Percentiles rank a stretch among this genome's conserved stretches.
These are phyloP conservation scores for Nicotiana undulata DNA, from an alignment of 257 asterid genomes.

Conservation along the genomic window DNA sequence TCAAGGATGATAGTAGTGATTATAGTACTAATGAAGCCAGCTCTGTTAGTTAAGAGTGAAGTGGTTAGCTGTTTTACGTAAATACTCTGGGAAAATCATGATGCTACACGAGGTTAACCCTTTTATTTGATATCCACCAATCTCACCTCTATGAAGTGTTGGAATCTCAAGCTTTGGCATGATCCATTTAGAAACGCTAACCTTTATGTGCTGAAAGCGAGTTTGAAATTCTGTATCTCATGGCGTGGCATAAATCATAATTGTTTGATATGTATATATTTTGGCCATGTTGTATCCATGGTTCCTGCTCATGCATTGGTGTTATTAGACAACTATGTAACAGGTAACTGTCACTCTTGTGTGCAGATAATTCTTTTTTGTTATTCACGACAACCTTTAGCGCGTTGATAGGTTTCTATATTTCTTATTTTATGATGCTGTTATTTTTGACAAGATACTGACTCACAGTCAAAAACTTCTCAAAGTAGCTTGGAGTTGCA, in stretches of 20 bases:
- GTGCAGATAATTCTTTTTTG: background rate
- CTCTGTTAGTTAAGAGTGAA: constrained; percentile 73
- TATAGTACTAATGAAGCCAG: constrained; percentile 56
- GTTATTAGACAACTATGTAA: background rate
- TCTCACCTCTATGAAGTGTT: background rate
- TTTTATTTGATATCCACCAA: background rate
- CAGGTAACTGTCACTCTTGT: background rate
- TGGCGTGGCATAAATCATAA: background rate
- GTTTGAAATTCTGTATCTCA: background rate
- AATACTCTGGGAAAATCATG: background rate
- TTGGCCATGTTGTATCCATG: too few species aligned
- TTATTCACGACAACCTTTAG: background rate
- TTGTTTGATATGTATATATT: background rate
- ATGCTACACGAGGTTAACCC: background rate
- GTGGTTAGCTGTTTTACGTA: background rate
- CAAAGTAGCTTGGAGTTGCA: background rate
- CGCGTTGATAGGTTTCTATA: background rate
- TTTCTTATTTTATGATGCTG: background rate
- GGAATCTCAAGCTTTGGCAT: background rate
- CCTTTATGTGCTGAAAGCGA: background rate
- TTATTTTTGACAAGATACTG: too few species aligned
- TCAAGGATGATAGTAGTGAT: constrained; percentile 63
- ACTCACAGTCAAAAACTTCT: background rate
- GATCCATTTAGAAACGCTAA: too few species aligned
- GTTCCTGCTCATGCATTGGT: background rate